Percentiles rank a stretch among this genome's conserved stretches.
phyloP scores from a whole-genome alignment of 768 basidiomycete species.

The Amanita brunnescens region DNA sequence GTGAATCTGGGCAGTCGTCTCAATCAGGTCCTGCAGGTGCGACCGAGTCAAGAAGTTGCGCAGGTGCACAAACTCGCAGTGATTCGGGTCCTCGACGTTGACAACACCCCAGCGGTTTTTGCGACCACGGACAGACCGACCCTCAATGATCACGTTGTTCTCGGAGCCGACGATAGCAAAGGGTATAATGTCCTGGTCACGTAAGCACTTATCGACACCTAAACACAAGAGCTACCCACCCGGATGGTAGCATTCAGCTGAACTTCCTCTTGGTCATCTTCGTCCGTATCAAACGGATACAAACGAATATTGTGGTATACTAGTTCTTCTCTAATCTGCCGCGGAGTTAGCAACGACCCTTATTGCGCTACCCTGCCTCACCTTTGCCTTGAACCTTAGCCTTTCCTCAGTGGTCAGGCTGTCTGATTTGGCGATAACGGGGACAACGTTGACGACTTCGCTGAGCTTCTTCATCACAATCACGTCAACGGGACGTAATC shows the following conservation, averaged over 20 bases:
- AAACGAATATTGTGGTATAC: slow-evolving; percentile 86
- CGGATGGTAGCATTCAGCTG: slow-evolving; percentile 85
- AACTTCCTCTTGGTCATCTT: slow-evolving; percentile 88
- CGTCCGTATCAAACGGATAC: slow-evolving; percentile 96
- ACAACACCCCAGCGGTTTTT: slow-evolving; percentile 99
- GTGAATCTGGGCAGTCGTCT: slow-evolving; percentile 98
- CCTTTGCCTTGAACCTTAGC: slow-evolving; percentile 88
- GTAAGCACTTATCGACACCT: slow-evolving; percentile 4
- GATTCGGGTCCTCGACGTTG: slow-evolving; percentile 92
- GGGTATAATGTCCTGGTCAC: slow-evolving; percentile 76
- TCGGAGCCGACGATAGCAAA: slow-evolving; percentile 99
- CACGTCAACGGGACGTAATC: slow-evolving; percentile 91
- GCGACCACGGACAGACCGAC: slow-evolving; percentile 89
- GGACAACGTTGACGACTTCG: slow-evolving; percentile 98
- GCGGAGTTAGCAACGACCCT: slow-evolving; percentile 9
- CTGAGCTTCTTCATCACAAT: slow-evolving; percentile 99
- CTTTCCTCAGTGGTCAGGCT: slow-evolving; percentile 90
- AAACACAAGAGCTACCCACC: slow-evolving; percentile 36
- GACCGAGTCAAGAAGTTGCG: slow-evolving; percentile 97
- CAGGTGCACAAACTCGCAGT: slow-evolving; percentile 98
- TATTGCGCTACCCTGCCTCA: slow-evolving; percentile 20
- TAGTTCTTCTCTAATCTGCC: slow-evolving; percentile 87
- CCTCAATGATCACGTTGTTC: slow-evolving; percentile 89
- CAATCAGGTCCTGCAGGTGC: slow-evolving; percentile 96
- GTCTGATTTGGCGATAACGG: slow-evolving; percentile 98